Evolutionary conservation across 352 stramenopile genomes (phyloP), one percentile per base, ranked within the genome.

Genomic region (Thraustotheca clavata): DNA sequence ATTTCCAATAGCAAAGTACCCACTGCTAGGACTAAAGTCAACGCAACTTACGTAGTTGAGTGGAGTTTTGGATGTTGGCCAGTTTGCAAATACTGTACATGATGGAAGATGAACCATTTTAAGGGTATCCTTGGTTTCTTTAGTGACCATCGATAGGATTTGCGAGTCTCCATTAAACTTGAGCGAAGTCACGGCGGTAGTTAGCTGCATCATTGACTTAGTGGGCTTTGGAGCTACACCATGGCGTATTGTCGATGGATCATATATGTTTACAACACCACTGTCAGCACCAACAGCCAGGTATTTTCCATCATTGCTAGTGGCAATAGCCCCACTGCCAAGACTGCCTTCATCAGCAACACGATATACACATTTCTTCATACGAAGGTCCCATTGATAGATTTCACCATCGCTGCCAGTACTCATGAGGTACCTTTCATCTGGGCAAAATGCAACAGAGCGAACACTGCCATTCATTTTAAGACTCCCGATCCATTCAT

Each of bases 181-280:
- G 34, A 97, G 72, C 39, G 75, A 70, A 65, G 96, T 85, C 9
- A 91, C 86, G 12, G 82, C 79, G 24, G 95, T 99, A 18, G 92
- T 97, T 24, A 99, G 75, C 68, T 98, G 96, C 94, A 99, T 98
- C 20, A 99, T 77, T n/a, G 91, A 24, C 72, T 98, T 98, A 39
- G 87, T 73, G 4, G 91, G 95, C 69, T 79, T 88, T 18, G 69
- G 71, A 9, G 60, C 67, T 33, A 69, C 41, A 36, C 71, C 77
- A 20, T 70, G 71, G 34, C 71, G 71, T 46, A 89, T 47, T 29
- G 72, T 73, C 31, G 63, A 72, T 50, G 90, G 80, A 47, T 97
- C 81, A 77, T 99, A 99, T 22, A 99, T 73, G 69, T 99, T 99
- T 16, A 99, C 96, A 2, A 99, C 95, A 52, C 97, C 97, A 69